phyloP scores from a whole-genome alignment of 75 land plant species.

The Isoetes taiwanensis region DNA sequence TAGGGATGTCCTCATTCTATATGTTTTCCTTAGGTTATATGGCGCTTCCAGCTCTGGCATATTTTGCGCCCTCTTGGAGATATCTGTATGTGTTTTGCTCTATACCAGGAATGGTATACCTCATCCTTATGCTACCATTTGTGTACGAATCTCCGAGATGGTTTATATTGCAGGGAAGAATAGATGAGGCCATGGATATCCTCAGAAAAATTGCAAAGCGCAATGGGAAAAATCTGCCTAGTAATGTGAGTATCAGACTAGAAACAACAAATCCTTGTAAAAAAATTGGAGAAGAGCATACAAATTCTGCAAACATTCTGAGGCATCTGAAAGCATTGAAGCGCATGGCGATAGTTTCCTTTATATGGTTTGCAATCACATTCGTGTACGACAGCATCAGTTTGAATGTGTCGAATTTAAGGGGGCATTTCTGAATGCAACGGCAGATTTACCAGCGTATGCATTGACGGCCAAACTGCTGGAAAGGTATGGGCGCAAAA shows the following conservation, averaged over 20 bases:
- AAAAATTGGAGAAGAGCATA: no score
- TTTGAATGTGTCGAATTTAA: constrained; percentile 31
- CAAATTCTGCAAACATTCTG: no score
- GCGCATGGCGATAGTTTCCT: no score
- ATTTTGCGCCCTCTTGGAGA: constrained; percentile 28
- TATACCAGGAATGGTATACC: constrained; percentile 15
- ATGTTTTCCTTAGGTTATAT: constrained; percentile 36
- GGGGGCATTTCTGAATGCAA: no score
- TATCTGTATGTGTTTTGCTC: constrained; percentile 23
- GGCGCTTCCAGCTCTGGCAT: constrained; percentile 30
- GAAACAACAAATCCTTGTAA: no score
- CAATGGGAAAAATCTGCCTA: constrained; percentile 24
- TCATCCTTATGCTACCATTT: constrained; percentile 22
- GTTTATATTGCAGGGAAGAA: constrained; percentile 22
- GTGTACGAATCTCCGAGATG: constrained; percentile 37
- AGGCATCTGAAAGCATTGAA: no score
- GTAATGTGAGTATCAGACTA: no score
- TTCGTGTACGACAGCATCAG: constrained; percentile 39
- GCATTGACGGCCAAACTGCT: no score
- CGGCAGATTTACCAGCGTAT: no score
- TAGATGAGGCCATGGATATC: constrained; percentile 18
- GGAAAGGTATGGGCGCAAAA: no score
- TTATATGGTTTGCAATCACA: no score
- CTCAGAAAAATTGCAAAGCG: constrained; percentile 18
- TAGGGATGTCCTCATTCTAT: constrained; percentile 34